Conservation (phyloP, 2,329 filamentous ascomycete species). For the Hymenoscyphus infarciens region DNA sequence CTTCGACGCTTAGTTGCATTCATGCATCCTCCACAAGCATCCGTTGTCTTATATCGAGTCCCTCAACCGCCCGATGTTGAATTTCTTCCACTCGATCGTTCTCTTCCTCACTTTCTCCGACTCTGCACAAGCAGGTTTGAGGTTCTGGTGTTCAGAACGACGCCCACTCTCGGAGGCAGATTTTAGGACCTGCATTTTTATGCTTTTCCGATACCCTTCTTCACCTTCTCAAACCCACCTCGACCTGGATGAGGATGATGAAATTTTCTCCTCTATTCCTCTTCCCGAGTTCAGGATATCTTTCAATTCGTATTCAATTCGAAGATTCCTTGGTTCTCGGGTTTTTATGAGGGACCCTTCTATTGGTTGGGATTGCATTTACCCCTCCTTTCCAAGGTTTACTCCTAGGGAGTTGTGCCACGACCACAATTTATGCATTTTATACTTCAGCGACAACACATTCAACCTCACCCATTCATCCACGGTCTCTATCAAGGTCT, state of each 20-base stretch:
- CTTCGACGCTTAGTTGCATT: background rate
- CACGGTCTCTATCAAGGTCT: background rate
- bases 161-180: background rate
- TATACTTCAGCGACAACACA: background rate
- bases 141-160: background rate
- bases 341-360: background rate
- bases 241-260: background rate
- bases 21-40: slow-evolving; percentile 7
- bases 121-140: background rate
- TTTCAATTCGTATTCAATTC: background rate
- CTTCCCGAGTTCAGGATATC: background rate
- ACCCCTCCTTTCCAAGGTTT: background rate
- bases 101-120: background rate
- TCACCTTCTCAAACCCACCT: background rate
- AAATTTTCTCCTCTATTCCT: background rate
- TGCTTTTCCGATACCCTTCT: background rate
- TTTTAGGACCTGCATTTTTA: background rate
- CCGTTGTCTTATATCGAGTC: slow-evolving; percentile 1
- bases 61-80: background rate
- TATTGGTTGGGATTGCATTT: background rate
- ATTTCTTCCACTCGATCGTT: slow-evolving; percentile 3
- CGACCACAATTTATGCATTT: background rate
- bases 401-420: background rate
- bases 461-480: background rate
- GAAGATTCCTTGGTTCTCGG: background rate